Evolutionary conservation across 768 basidiomycete species (phyloP), one percentile per base, ranked within the genome.

Genomic region (Trametes meyenii): DNA sequence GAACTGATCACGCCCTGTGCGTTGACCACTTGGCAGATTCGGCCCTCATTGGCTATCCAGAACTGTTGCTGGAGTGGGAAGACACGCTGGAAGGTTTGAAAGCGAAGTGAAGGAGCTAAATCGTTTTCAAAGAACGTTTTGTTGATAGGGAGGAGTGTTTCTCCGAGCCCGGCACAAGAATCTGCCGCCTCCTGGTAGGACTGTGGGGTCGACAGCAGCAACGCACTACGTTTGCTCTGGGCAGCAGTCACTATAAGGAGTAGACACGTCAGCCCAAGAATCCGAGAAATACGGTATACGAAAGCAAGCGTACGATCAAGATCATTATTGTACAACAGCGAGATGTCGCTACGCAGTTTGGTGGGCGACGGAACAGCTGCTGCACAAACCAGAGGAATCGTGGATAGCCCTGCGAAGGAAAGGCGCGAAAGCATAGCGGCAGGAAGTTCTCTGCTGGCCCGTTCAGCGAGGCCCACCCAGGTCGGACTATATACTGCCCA

Each of bases 241-340:
- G 67, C 66, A 23, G 65, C 69, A 14, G 50, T 49, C 12, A 63
- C 69, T 71, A 39, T 17, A 21, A 42, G 11, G 29, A 16, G 17
- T n/a, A 13, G 17, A 5, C 12, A 19, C n/a, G 23, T 17, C 1
- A 11, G 45, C 21, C 8, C 24, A 5, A 13, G 21, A n/a, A 17
- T 23, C 35, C 45, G 5, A 29, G 14, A 11, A 10, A 33, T 33
- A 8, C 8, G 8, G 29, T 8, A 33, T 8, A 23, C 17, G 1
- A 12, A 8, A 16, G 6, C 14, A 14, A 33, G 54, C 36, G 16
- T 39, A 71, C 70, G 26, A 40, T 71, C 60, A 5, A 71, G 63
- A 50, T 69, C 68, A 50, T 72, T 72, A 61, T 67, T 63, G 38
- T 67, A 70, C 3, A 70, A 50, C 1, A 72, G 40, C 5, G 66